phyloP scores from a whole-genome alignment of 805 yeast species.

The Saccharomycopsis synnaedendra region DNA sequence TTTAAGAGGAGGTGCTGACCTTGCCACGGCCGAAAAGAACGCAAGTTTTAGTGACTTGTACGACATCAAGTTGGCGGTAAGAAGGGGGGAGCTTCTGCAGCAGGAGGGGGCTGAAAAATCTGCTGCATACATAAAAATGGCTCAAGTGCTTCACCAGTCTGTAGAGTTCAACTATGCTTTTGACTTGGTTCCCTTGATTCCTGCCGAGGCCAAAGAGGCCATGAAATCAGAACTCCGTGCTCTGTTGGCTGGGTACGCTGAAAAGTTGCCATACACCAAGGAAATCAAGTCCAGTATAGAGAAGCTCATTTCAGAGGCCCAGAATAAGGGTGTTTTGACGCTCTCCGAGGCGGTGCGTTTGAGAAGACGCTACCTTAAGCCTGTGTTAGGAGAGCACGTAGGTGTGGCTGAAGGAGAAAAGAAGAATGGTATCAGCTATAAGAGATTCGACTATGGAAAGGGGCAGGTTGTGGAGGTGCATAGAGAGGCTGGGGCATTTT shows the following conservation, averaged over 20 bases:
- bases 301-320: slow-evolving; percentile 24
- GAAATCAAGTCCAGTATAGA: slow-evolving; percentile 28
- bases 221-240: slow-evolving; percentile 18
- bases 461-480: slow-evolving; percentile 41
- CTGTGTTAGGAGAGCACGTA: slow-evolving; percentile 40
- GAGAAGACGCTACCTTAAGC: slow-evolving; percentile 40
- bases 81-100: slow-evolving; percentile 26
- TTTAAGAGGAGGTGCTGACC: slow-evolving; percentile 45
- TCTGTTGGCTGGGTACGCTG: slow-evolving; percentile 28
- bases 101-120: slow-evolving; percentile 20
- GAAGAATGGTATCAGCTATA: slow-evolving; percentile 32
- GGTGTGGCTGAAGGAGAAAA: slow-evolving; percentile 25
- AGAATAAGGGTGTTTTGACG: slow-evolving; percentile 23
- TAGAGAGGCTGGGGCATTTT: slow-evolving; percentile 42
- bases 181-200: slow-evolving; percentile 27
- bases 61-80: slow-evolving; percentile 30
- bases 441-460: slow-evolving; percentile 50
- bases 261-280: slow-evolving; percentile 22
- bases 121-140: slow-evolving; percentile 27
- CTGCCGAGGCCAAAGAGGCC: slow-evolving; percentile 22
- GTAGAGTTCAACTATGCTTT: slow-evolving; percentile 32
- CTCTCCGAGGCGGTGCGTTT: slow-evolving; percentile 26
- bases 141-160: slow-evolving; percentile 27
- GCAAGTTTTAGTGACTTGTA: slow-evolving; percentile 41
- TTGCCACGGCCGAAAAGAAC: slow-evolving; percentile 46